These are phyloP conservation scores for Xylaria sp. DNA, from an alignment of 2,329 filamentous ascomycete species.

Conservation along the genomic window DNA sequence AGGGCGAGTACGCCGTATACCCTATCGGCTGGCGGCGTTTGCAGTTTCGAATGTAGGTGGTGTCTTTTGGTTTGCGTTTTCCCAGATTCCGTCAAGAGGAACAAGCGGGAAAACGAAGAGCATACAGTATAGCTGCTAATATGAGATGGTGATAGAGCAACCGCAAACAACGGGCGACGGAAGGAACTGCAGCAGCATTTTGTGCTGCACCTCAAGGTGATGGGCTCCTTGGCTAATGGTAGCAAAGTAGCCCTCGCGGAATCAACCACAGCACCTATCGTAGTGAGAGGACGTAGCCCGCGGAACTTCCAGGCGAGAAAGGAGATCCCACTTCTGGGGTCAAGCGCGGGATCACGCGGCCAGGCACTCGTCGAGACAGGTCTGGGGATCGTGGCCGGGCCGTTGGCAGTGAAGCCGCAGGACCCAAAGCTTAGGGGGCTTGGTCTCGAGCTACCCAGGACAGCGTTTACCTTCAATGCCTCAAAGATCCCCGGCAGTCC, in stretches of 20 bases:
- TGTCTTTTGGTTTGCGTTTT: not conserved
- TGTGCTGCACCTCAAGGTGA: slow-evolving; percentile 83
- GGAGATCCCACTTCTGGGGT: slow-evolving; percentile 84
- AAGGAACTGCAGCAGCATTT: slow-evolving; percentile 98
- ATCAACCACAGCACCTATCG: slow-evolving; percentile 86
- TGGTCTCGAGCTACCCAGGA: slow-evolving; percentile 61
- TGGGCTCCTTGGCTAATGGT: slow-evolving; percentile 84
- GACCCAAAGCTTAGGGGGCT: slow-evolving; percentile 58
- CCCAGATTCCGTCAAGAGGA: not conserved
- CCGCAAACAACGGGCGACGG: slow-evolving; percentile 91
- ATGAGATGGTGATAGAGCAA: slow-evolving; percentile 64
- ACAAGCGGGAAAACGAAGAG: not conserved
- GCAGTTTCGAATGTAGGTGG: slow-evolving; percentile 79
- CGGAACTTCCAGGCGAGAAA: slow-evolving; percentile 94
- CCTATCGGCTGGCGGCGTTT: slow-evolving; percentile 93
- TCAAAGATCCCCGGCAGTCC: slow-evolving; percentile 61
- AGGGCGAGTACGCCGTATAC: slow-evolving; percentile 86
- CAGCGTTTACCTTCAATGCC: slow-evolving; percentile 63
- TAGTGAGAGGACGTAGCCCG: slow-evolving; percentile 90
- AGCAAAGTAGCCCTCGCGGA: slow-evolving; percentile 82
- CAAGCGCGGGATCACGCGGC: slow-evolving; percentile 76
- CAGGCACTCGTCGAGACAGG: slow-evolving; percentile 73
- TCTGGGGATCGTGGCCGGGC: slow-evolving; percentile 64
- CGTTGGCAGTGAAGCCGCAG: slow-evolving; percentile 59
- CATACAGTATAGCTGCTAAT: slow-evolving; percentile 11